Conservation (phyloP, 2,329 filamentous ascomycete genomes). For the Falciphora oryzae region DNA sequence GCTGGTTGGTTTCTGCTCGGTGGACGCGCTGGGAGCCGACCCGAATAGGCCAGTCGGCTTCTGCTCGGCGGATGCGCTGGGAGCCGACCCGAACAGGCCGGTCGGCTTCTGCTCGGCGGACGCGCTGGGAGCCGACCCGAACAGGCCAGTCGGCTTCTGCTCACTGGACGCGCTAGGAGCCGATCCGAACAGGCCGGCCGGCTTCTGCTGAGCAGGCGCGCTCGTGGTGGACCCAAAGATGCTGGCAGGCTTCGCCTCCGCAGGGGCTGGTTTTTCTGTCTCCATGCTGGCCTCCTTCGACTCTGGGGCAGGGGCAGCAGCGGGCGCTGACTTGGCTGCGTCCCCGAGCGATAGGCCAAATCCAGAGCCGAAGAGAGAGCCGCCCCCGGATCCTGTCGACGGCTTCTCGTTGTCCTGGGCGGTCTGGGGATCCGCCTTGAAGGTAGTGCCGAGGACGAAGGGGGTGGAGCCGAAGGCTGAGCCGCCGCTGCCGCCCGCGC, state of each 20-base stretch:
- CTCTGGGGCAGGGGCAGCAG: constrained; percentile 15
- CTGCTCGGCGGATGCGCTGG: constrained; percentile 19
- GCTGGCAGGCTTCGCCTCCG: constrained; percentile 30
- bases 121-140: constrained; percentile 34
- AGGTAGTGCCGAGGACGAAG: constrained; percentile 64
- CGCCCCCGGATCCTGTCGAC: constrained; percentile 26
- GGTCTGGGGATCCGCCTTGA: constrained; percentile 56
- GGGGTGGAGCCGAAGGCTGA: constrained; percentile 43
- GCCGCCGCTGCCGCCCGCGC: constrained; percentile 9
- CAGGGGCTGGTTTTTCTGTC: constrained; percentile 22
- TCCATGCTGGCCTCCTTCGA: constrained; percentile 51
- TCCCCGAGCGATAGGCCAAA: constrained; percentile 56
- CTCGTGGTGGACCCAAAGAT: constrained; percentile 37
- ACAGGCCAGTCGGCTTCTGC: constrained; percentile 31
- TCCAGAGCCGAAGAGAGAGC: constrained; percentile 53
- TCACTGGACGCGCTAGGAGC: constrained; percentile 20
- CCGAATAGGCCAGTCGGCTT: constrained; percentile 31
- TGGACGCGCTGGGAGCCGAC: constrained; percentile 33
- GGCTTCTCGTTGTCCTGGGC: constrained; percentile 54
- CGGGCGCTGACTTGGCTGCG: constrained; percentile 28
- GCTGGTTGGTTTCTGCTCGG: constrained; percentile 30
- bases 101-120: constrained; percentile 30
- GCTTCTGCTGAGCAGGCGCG: background rate
- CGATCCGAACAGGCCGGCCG: background rate
- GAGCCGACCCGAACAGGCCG: background rate